These are phyloP conservation scores for Arachnopeziza araneosa DNA, from an alignment of 2,329 filamentous ascomycete species.

Conservation along the genomic window DNA sequence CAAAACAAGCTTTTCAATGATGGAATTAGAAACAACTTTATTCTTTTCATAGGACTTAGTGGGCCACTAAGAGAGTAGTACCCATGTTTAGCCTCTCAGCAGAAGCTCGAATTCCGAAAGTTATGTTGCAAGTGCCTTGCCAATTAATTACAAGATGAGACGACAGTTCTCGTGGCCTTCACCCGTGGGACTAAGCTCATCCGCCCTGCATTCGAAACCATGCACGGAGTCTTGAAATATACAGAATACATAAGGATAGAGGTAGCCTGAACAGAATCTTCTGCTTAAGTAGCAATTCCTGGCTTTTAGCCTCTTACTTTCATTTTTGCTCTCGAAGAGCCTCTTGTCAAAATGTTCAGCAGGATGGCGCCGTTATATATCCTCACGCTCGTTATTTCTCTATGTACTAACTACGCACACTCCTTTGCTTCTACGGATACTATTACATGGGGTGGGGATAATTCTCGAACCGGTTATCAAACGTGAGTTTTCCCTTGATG, in stretches of 20 bases:
- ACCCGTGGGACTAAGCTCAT: too few species aligned
- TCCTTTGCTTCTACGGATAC: constrained; percentile 29
- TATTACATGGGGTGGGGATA: constrained; percentile 56
- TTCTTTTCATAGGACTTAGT: not conserved
- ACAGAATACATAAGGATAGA: not conserved
- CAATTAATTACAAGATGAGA: not conserved
- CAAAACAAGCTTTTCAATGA: too few species aligned
- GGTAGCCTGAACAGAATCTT: not conserved
- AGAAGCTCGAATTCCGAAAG: not conserved
- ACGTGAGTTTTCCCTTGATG: constrained; percentile 33
- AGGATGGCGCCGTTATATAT: constrained; percentile 16
- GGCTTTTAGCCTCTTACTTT: not conserved
- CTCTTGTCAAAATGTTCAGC: constrained; percentile 5
- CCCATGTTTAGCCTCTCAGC: not conserved
- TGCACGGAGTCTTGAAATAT: not conserved
- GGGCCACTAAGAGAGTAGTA: not conserved
- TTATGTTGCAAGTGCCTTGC: not conserved
- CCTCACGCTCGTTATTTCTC: constrained; percentile 17
- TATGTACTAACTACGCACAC: constrained; percentile 17
- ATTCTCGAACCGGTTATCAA: constrained; percentile 48
- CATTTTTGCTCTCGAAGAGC: not conserved
- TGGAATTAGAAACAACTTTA: not conserved
- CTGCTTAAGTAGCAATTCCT: not conserved
- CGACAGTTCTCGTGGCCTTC: not conserved
- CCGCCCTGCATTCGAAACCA: not conserved